These are phyloP conservation scores for Trichoderma oligosporum DNA, from an alignment of 2,329 filamentous ascomycete species.

Conservation along the genomic window DNA sequence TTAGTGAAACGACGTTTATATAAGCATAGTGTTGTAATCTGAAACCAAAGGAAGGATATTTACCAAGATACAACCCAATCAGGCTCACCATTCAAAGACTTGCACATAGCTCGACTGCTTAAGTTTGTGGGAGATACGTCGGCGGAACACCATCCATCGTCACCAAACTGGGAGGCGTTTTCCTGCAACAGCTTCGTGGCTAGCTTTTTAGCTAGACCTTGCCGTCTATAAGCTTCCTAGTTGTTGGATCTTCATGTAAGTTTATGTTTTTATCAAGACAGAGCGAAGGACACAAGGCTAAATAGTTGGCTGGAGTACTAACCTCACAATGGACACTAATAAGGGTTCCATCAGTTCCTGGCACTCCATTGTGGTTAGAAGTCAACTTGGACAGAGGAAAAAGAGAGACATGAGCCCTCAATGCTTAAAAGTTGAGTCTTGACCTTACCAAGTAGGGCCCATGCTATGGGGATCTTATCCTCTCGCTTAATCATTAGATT, in stretches of 20 bases:
- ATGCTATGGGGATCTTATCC: slow-evolving; percentile 54
- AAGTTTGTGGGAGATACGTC: slow-evolving; percentile 61
- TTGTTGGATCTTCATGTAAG: background rate
- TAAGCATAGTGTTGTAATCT: background rate
- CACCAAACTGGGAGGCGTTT: slow-evolving; percentile 41
- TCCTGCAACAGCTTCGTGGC: slow-evolving; percentile 56
- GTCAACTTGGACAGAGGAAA: too few relatives aligned
- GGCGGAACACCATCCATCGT: slow-evolving; percentile 55
- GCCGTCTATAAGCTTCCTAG: slow-evolving; percentile 53
- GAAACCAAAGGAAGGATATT: slow-evolving; percentile 25
- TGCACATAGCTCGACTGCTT: slow-evolving; percentile 60
- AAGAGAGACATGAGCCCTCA: too few relatives aligned
- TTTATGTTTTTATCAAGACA: background rate
- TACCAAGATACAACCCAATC: slow-evolving; percentile 59
- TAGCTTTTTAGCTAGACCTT: slow-evolving; percentile 60
- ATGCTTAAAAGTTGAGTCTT: background rate
- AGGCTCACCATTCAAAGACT: slow-evolving; percentile 54
- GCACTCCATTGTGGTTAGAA: background rate
- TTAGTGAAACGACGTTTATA: background rate
- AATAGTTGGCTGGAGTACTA: slow-evolving; percentile 1
- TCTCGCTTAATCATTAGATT: slow-evolving; percentile 45
- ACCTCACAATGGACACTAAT: slow-evolving; percentile 58
- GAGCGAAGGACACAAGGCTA: background rate
- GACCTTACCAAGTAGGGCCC: slow-evolving; percentile 54
- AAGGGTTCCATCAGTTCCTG: slow-evolving; percentile 59